Base-by-base conservation (phyloP, 2,329 filamentous ascomycete genomes). In the Diatrype stigma region DNA sequence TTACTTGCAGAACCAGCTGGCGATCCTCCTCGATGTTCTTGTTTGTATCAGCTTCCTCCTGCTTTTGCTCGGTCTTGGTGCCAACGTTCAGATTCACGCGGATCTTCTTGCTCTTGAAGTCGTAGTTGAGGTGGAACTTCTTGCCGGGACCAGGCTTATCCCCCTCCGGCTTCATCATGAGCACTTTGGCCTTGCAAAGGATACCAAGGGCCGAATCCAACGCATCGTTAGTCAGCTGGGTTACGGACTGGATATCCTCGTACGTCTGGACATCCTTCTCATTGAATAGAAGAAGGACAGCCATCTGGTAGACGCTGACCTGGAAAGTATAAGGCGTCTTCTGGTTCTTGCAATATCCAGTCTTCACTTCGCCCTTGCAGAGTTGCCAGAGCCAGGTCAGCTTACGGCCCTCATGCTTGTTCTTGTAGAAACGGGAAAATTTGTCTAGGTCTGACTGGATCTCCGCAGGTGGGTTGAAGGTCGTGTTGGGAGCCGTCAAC, bases 21-120 rank as follows among this genome's bases (percentile, higher is more conserved):
- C 94, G 84, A 70, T 99, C 94, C 72, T 99, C 94, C 75, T 99
- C 94, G 61, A 99, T 96, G 3, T 91, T 97, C 83, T 99, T 99
- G 78, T 97, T 96, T 6, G 94, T 99, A 67, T 99, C 94, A 55
- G 90, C 92, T 58, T 91, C 88, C 70, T 99, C 94, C 57, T 94
- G 89, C 79, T 96, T 97, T 66, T 93, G 87, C 73, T 99, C 95
- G 32, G 91, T 89, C 74, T 96, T 93, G 73, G 96, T 92, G 51
- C 86, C 87, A 49, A 97, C 86, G 70, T 99, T 99, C 49, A 99
- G 78, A 66, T 99, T 99, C 63, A 97, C 86, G 65, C 96, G 91
- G 61, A 96, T 86, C 79, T 97, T 99, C 81, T 99, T 99, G 76
- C 86, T 91, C 81, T 96, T 96, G 79, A 97, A 97, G 66, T 92